Conservation (phyloP, 192 early-diverging fungal species). For the Mortierella alpina region DNA sequence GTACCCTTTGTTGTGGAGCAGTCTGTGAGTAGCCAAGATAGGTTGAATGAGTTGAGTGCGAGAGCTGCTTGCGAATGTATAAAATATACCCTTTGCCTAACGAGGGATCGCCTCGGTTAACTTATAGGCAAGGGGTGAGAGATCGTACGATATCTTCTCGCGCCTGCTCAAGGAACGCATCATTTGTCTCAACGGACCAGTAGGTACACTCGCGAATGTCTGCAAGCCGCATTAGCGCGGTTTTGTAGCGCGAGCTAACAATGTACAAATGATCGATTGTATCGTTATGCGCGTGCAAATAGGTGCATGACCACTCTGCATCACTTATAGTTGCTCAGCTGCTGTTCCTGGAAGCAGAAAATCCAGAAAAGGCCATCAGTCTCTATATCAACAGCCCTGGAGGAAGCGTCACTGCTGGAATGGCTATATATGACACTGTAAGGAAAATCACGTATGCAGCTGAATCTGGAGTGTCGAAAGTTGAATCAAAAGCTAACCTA, state of each 20-base stretch:
- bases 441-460: background rate
- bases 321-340: conserved; percentile 95
- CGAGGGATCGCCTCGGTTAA: background rate
- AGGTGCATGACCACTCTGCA: conserved; percentile 85
- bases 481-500: background rate
- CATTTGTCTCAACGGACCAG: conserved; percentile 92
- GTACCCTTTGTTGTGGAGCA: conserved; percentile 76
- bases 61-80: no score
- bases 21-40: conserved; percentile 55
- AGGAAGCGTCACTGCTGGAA: conserved; percentile 93
- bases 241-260: background rate
- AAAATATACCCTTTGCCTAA: no score
- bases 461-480: background rate
- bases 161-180: conserved; percentile 96
- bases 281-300: background rate
- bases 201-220: conserved; percentile 30
- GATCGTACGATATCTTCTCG: conserved; percentile 98
- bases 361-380: conserved; percentile 91
- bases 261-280: background rate
- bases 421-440: conserved; percentile 94
- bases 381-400: conserved; percentile 99
- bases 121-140: conserved; percentile 81
- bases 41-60: no score
- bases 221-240: background rate
- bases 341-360: conserved; percentile 94